Evolutionary conservation across 768 basidiomycete species (phyloP), one percentile per base, ranked within the genome.

Genomic region (Tulasnella sp.): DNA sequence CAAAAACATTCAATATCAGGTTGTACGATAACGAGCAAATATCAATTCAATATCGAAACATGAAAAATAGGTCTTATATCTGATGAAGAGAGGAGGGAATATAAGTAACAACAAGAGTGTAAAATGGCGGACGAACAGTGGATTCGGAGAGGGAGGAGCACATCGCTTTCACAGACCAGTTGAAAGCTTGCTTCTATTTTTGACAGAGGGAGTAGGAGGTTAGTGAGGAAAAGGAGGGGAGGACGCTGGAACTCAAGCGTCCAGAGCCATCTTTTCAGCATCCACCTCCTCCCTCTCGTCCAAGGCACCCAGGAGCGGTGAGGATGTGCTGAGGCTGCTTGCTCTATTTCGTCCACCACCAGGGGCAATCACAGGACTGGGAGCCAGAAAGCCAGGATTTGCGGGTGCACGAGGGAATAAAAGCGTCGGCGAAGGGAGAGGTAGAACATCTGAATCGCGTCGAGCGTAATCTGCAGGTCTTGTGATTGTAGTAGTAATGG

Each of bases 371-470:
- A 75, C 40, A 16, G 74, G 74, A 75, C 74, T 75, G 6, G 74
- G 74, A 23, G 74, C 74, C 51, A 75, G 74, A 20, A 75, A 20
- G 39, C 74, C 74, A 20, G 48, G 26, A 26, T 20, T 55, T 9
- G 44, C 7, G 29, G 48, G 74, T n/a, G 29, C 29, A 9, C 32
- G 40, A 75, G 46, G 26, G 57, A 61, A 75, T 32, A 35, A 16
- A 7, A 75, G 57, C 18, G 46, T 57, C 13, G 74, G 74, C 20
- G 74, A 75, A 3, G 74, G 74, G 5, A 75, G 51, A 11, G 74
- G 74, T n/a, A 75, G 29, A 32, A 51, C 55, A 29, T 75, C 74
- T 26, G 74, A 75, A 51, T 75, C 74, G n/a, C 74, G 46, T 20
- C 74, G 74, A 39, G 35, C 44, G 23, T 55, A 57, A 26, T 37